These are phyloP conservation scores for Pouteria glomerata DNA, from an alignment of 148 eudicot species.

Conservation along the genomic window DNA sequence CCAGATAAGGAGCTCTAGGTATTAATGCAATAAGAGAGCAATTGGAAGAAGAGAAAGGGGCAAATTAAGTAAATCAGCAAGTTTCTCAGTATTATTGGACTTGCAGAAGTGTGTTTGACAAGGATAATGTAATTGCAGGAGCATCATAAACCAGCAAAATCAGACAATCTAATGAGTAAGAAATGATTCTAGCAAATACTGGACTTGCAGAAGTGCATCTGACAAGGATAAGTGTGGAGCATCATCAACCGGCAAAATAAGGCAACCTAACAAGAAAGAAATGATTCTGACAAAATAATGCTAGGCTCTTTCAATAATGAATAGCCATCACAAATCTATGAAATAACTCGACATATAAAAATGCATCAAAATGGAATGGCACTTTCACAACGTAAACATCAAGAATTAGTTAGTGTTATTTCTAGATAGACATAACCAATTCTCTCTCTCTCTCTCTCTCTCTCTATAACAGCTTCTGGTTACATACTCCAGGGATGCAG, in stretches of 20 bases:
- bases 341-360: not conserved
- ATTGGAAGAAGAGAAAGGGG: not conserved
- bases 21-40: not conserved
- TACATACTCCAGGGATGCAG: not conserved
- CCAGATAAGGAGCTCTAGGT: not conserved
- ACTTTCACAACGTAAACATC: not conserved
- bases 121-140: not conserved
- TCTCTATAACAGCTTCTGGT: not conserved
- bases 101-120: not conserved
- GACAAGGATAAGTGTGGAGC: no score
- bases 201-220: no score
- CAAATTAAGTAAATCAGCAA: not conserved
- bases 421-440: no score
- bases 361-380: not conserved
- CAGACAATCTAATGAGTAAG: not conserved
- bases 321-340: not conserved
- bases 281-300: no score
- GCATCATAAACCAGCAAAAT: not conserved
- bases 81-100: not conserved
- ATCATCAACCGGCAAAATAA: not conserved
- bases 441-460: no score
- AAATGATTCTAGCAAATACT: not conserved
- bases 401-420: no score
- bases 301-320: not conserved
- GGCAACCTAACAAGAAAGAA: not conserved